Evolutionary conservation across 495 filamentous ascomycete genomes (phyloP).

Genomic region (Jackrogersella multiformis): DNA sequence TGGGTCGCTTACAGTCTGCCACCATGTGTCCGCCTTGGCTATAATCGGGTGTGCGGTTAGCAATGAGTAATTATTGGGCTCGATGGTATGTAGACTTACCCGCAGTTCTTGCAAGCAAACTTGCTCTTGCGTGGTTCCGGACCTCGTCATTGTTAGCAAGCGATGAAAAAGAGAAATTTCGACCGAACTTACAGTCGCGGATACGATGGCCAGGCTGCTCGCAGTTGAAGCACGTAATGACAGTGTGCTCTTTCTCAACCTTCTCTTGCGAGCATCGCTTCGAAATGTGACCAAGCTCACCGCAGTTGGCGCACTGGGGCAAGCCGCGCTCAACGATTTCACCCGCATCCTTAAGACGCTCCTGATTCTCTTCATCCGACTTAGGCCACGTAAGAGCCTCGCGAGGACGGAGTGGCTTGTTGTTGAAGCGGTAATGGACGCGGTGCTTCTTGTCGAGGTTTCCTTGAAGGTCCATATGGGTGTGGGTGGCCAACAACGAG

Average conservation of each 20-base stretch:
- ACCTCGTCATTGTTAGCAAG: conserved; percentile 51
- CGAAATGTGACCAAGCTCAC: conserved; percentile 76
- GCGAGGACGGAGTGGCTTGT: conserved; percentile 70
- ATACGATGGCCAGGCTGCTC: conserved; percentile 70
- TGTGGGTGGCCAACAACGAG: conserved; percentile 66
- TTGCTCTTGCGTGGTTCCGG: conserved; percentile 62
- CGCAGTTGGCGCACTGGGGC: conserved; percentile 75
- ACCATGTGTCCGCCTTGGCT: conserved; percentile 53
- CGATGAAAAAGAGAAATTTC: conserved; percentile 23
- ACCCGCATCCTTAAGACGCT: conserved; percentile 78
- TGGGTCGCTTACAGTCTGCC: conserved; percentile 51
- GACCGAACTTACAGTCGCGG: conserved; percentile 68
- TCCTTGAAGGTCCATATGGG: conserved; percentile 85
- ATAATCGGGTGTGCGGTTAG: conserved; percentile 5
- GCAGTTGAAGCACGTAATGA: conserved; percentile 82
- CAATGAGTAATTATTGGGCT: neutral
- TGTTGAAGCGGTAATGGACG: conserved; percentile 71
- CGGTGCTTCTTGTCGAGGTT: conserved; percentile 77
- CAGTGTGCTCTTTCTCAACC: conserved; percentile 53
- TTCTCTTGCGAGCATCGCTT: conserved; percentile 73
- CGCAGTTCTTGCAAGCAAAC: conserved; percentile 85
- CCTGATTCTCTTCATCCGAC: conserved; percentile 71
- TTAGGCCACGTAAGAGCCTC: conserved; percentile 71
- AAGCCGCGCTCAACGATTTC: conserved; percentile 71
- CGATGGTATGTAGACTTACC: conserved; percentile 54